These are phyloP conservation scores for Asterochloris erici DNA, from an alignment of 139 green algal species.

Conservation along the genomic window DNA sequence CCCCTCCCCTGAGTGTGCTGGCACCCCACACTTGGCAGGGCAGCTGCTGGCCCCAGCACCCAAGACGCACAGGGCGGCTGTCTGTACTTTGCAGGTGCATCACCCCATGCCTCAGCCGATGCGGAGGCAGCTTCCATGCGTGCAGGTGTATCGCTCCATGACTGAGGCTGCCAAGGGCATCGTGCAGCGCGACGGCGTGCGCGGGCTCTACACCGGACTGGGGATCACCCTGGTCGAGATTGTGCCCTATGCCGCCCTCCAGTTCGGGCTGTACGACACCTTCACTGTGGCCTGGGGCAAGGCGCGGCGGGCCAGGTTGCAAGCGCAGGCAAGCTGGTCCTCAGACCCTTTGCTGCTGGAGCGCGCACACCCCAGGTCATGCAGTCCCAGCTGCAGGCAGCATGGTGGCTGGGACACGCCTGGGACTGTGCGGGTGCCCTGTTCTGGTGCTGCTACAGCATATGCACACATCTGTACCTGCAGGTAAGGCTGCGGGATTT, in stretches of 20 bases:
- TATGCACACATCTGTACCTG: too few species aligned
- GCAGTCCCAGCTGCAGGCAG: neutral
- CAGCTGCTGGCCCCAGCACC: too few species aligned
- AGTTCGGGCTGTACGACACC: conserved; percentile 95
- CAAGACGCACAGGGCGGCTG: neutral
- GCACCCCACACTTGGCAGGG: too few species aligned
- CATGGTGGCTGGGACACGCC: neutral
- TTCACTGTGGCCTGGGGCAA: conserved; percentile 58
- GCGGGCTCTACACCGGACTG: conserved; percentile 82
- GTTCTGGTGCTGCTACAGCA: too few species aligned
- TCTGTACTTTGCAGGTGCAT: neutral
- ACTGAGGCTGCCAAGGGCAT: conserved; percentile 62
- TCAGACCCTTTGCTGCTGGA: neutral
- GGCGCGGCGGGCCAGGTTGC: neutral
- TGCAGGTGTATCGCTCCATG: conserved; percentile 75
- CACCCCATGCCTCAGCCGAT: neutral
- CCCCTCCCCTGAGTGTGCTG: too few species aligned
- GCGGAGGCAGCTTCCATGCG: neutral
- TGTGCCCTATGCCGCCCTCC: conserved; percentile 93
- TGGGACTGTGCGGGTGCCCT: too few species aligned
- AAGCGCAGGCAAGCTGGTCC: neutral
- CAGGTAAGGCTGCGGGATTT: too few species aligned
- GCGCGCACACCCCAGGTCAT: neutral
- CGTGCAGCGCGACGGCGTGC: conserved; percentile 39
- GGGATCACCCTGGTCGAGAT: conserved; percentile 94